Evolutionary conservation across 805 yeast genomes (phyloP).

Genomic region (Ogataea thermomethanolica): DNA sequence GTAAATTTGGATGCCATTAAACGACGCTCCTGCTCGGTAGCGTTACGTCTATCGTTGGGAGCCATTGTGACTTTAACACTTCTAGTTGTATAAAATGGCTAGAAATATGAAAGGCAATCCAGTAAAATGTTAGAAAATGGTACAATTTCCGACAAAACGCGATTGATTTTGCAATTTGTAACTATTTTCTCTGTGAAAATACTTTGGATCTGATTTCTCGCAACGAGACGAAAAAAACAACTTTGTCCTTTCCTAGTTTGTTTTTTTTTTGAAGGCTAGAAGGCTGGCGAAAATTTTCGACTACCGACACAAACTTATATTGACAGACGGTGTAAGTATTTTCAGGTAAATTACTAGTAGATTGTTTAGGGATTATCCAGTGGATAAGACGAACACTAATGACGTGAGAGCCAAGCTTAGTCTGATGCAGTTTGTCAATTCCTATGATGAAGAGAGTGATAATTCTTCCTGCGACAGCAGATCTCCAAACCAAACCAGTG

Average conservation of each 20-base stretch:
- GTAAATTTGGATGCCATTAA: slow-evolving; percentile 17
- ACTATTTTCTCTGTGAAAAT: slow-evolving; percentile 4
- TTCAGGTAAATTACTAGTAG: too few species aligned
- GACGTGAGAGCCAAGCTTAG: background rate
- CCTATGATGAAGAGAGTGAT: slow-evolving; percentile 1
- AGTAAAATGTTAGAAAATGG: slow-evolving; percentile 1
- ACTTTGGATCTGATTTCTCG: slow-evolving; percentile 6
- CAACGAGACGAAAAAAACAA: slow-evolving; percentile 8
- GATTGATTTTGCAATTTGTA: slow-evolving; percentile 1
- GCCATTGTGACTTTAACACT: slow-evolving; percentile 10
- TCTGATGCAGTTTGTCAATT: background rate
- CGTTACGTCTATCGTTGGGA: slow-evolving; percentile 6
- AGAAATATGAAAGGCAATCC: slow-evolving; percentile 1
- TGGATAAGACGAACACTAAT: too few species aligned
- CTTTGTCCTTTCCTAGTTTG: slow-evolving; percentile 6
- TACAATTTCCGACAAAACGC: slow-evolving; percentile 2
- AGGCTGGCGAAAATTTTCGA: slow-evolving; percentile 10
- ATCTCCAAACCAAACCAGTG: background rate
- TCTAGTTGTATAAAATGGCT: slow-evolving; percentile 1
- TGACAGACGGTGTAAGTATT: slow-evolving; percentile 1
- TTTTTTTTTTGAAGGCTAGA: background rate
- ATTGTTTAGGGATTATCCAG: too few species aligned
- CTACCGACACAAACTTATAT: slow-evolving; percentile 10
- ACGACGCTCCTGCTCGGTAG: slow-evolving; percentile 20
- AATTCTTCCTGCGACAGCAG: background rate